A percentile compares a stretch with the other conserved stretches of the same genome.
phyloP scores from a whole-genome alignment of 2,329 filamentous ascomycete species.

The Arthroderma uncinatum region DNA sequence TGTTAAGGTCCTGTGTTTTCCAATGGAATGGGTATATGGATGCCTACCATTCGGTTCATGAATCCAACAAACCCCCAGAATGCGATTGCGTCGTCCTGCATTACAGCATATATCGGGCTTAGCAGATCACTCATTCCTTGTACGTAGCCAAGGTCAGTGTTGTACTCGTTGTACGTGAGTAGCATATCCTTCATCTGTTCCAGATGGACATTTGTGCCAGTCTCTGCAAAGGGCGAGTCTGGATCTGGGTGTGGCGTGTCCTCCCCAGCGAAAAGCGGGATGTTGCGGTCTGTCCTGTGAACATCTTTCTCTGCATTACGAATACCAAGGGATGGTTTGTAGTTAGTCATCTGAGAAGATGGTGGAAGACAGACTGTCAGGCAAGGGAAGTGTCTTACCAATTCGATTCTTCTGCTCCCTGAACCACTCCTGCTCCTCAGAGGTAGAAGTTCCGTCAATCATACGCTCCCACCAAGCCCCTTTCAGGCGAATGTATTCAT shows the following conservation, averaged over 20 bases:
- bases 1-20: not conserved
- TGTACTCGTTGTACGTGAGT: conserved; percentile 96
- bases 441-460: conserved; percentile 65
- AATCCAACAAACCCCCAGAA: conserved; percentile 96
- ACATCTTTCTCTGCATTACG: conserved; percentile 82
- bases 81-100: conserved; percentile 92
- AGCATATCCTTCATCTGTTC: conserved; percentile 99
- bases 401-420: conserved; percentile 86
- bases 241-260: conserved; percentile 95
- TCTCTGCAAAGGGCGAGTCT: conserved; percentile 82
- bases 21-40: not conserved
- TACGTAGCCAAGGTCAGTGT: conserved; percentile 88
- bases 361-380: conserved; percentile 23
- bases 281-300: conserved; percentile 86
- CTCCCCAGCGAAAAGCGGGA: conserved; percentile 91
- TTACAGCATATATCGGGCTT: conserved; percentile 88
- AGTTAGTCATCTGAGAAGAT: conserved; percentile 20
- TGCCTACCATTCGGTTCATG: conserved; percentile 76
- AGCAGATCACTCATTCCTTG: conserved; percentile 98
- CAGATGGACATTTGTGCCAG: conserved; percentile 90
- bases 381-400: conserved; percentile 47
- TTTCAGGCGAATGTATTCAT: conserved; percentile 90
- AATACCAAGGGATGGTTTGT: conserved; percentile 44
- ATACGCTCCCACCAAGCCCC: conserved; percentile 93
- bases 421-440: conserved; percentile 89